These are phyloP conservation scores for Boletus rex-veris DNA, from an alignment of 768 basidiomycete genomes.

Conservation along the genomic window DNA sequence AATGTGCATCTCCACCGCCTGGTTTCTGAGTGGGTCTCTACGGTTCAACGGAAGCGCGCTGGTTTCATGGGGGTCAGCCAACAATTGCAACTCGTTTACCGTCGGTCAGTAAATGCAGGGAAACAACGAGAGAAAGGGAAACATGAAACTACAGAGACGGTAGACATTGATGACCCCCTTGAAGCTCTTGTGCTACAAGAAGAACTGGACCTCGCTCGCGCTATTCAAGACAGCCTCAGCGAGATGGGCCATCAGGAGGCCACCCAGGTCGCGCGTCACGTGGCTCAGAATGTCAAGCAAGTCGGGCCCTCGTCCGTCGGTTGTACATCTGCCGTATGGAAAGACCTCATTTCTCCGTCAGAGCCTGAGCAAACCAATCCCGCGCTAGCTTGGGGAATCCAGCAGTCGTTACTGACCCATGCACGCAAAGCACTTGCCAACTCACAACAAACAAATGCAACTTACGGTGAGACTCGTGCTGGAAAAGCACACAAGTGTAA, in stretches of 20 bases:
- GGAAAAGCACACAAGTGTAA: neutral
- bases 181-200: constrained; percentile 30
- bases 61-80: constrained; percentile 31
- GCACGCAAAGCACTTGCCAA: constrained; percentile 5
- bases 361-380: constrained; percentile 12
- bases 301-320: constrained; percentile 1
- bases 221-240: constrained; percentile 45
- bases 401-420: constrained; percentile 22
- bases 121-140: constrained; percentile 1
- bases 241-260: constrained; percentile 16
- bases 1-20: constrained; percentile 32
- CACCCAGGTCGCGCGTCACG: constrained; percentile 2
- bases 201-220: constrained; percentile 41
- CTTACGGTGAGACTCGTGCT: constrained; percentile 9
- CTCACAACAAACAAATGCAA: neutral
- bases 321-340: constrained; percentile 3
- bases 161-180: constrained; percentile 10
- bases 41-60: constrained; percentile 19
- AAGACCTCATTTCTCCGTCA: constrained; percentile 5
- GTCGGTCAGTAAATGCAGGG: constrained; percentile 17
- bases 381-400: constrained; percentile 31
- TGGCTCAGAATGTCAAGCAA: constrained; percentile 6
- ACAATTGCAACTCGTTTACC: constrained; percentile 41
- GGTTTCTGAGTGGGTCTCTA: constrained; percentile 31
- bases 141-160: neutral